phyloP scores from a whole-genome alignment of 768 basidiomycete species.

The Atractiella rhizophila region DNA sequence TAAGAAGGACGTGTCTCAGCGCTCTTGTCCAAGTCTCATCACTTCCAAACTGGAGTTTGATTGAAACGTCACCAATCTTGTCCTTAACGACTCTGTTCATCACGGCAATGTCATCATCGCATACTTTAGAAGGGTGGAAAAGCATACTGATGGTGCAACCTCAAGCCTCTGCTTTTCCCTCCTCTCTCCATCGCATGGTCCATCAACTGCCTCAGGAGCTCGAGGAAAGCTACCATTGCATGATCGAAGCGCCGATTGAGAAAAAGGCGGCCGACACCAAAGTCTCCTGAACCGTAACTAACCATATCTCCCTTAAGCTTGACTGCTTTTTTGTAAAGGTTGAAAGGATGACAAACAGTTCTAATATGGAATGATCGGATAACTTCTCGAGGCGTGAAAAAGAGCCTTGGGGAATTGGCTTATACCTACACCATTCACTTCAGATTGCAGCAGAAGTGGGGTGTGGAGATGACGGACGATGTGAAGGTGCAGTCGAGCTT shows the following conservation, averaged over 20 bases:
- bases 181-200: constrained; percentile 60
- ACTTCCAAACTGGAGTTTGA: constrained; percentile 79
- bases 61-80: constrained; percentile 81
- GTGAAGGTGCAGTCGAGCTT: constrained; percentile 77
- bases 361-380: constrained; percentile 32
- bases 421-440: constrained; percentile 34
- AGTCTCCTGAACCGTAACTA: constrained; percentile 65
- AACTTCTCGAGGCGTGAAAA: constrained; percentile 60
- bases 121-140: neutral
- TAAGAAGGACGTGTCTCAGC: constrained; percentile 34
- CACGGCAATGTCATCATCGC: too few species aligned
- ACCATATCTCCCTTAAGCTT: neutral
- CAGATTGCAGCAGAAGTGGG: neutral
- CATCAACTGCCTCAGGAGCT: constrained; percentile 74
- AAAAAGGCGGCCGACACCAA: constrained; percentile 60
- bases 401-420: constrained; percentile 75
- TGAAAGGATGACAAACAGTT: constrained; percentile 27
- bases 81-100: constrained; percentile 72
- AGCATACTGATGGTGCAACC: constrained; percentile 55
- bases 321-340: neutral
- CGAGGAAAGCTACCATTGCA: constrained; percentile 86
- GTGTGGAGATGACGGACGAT: constrained; percentile 30
- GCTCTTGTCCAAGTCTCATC: constrained; percentile 93
- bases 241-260: constrained; percentile 90
- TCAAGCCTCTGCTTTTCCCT: constrained; percentile 34